Base-by-base conservation (phyloP, 2,329 filamentous ascomycete genomes). In the Juglanconis juglandina region DNA sequence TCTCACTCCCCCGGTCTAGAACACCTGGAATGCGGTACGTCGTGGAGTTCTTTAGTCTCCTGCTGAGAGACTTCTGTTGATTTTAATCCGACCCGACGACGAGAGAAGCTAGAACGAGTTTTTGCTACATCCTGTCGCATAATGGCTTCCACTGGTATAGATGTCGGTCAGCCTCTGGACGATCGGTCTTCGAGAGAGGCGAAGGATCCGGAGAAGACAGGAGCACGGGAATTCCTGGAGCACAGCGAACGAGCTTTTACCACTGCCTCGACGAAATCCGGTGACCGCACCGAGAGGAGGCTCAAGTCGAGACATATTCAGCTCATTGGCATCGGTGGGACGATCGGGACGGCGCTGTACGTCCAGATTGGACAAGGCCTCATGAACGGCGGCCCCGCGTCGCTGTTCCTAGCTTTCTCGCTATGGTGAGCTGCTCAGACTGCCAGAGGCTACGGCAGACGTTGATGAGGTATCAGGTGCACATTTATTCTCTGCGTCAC, bases 71-170 rank as follows among this genome's bases (percentile, higher is more conserved):
- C 14, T 8, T 47, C 52, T 33, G 48, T 34, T 47, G 13, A 30
- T 53, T 9, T 11, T n/a, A 24, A 24, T 24, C 24, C 24, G 24
- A 24, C 24, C 24, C 24, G 24, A 24, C 24, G 24, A 24, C 24
- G 24, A 2, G 24, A 24, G 24, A 24, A 24, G 24, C 14, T 24
- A 4, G n/a, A 47, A 7, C 17, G 13, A 17, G 5, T 6, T 5
- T 17, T 17, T 89, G 88, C 59, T 87, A 90, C 65, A 81, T 90
- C 34, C 84, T 85, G 4, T 85, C 85, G 4, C 87, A 83, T 67
- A 87, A 86, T 65, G 74, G 87, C 46, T 82, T 88, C 54, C 80
- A 88, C 37, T 79, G 81, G 53, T 88, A 80, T 68, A 88, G 86
- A 86, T 87, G 80, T 57, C 14, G 24, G 47, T 24, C 14, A 3